A percentile compares a stretch with the other conserved stretches of the same genome.
Evolutionary conservation across 2,329 filamentous ascomycete species (phyloP).

Genomic region (Aspergillus sp.): DNA sequence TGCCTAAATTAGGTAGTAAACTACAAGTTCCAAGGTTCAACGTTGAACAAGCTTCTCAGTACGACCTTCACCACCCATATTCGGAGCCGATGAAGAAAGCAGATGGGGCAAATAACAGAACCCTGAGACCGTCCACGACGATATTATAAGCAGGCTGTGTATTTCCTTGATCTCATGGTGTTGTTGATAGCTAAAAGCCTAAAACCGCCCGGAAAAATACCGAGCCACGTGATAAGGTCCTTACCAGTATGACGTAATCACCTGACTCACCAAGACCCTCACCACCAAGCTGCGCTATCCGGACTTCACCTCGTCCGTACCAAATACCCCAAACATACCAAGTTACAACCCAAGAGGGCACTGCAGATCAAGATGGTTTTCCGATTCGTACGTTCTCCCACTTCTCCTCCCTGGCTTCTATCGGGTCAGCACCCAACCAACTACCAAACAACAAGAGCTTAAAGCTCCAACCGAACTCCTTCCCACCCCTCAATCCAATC

Average conservation of each 20-base stretch:
- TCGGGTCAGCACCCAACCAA: too few species aligned
- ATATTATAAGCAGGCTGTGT: too few species aligned
- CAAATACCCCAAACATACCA: not conserved
- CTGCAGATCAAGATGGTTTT: conserved; percentile 20
- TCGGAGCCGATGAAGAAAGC: too few species aligned
- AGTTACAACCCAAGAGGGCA: too few species aligned
- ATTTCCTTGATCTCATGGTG: not conserved
- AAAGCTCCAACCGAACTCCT: not conserved
- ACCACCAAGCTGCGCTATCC: not conserved
- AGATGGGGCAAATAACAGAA: too few species aligned
- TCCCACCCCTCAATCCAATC: not conserved
- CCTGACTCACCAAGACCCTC: not conserved
- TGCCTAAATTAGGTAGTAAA: too few species aligned
- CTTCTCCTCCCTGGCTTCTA: not conserved
- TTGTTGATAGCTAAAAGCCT: not conserved
- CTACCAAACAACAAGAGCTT: too few species aligned
- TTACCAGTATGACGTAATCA: not conserved
- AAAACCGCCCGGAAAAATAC: not conserved
- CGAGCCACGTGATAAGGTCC: not conserved
- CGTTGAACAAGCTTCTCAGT: too few species aligned
- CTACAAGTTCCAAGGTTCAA: too few species aligned
- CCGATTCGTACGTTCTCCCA: conserved; percentile 19
- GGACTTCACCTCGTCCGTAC: not conserved
- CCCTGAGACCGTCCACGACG: too few species aligned
- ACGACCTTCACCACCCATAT: too few species aligned